Conservation (phyloP, 2,329 filamentous ascomycete species). For the Taxawa tesnikishii region DNA sequence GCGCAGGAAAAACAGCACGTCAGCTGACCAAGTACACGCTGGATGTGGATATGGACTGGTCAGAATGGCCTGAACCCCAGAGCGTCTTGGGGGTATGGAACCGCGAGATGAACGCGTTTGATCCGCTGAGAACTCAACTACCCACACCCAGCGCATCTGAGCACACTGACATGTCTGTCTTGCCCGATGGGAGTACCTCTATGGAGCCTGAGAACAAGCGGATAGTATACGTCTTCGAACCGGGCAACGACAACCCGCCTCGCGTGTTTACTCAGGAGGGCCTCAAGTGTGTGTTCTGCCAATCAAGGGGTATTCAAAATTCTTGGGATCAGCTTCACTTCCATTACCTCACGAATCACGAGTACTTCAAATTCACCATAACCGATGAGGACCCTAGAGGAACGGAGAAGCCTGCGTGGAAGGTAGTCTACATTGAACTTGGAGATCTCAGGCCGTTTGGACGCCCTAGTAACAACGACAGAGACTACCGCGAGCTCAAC, state of each 20-base stretch:
- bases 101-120: not conserved
- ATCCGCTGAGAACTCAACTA: slow-evolving; percentile 11
- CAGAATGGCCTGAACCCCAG: slow-evolving; percentile 7
- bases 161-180: not conserved
- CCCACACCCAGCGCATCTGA: slow-evolving; percentile 16
- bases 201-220: slow-evolving; percentile 1
- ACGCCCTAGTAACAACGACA: slow-evolving; percentile 14
- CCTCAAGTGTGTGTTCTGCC: slow-evolving; percentile 15
- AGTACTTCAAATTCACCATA: slow-evolving; percentile 19
- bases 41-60: slow-evolving; percentile 17
- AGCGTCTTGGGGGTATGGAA: slow-evolving; percentile 14
- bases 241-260: slow-evolving; percentile 3
- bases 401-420: not conserved
- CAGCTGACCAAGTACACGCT: slow-evolving; percentile 14
- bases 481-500: slow-evolving; percentile 16
- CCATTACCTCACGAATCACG: slow-evolving; percentile 23
- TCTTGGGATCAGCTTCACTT: slow-evolving; percentile 18
- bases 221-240: slow-evolving; percentile 8
- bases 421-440: slow-evolving; percentile 5
- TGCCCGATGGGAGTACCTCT: not conserved
- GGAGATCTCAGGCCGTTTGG: slow-evolving; percentile 11
- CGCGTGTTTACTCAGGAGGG: slow-evolving; percentile 6
- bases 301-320: slow-evolving; percentile 9
- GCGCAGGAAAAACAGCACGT: too few species aligned
- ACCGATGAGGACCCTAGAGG: slow-evolving; percentile 4